These are phyloP conservation scores for Oryza coarctata DNA, from an alignment of 176 grass and related monocot genomes.

Conservation along the genomic window DNA sequence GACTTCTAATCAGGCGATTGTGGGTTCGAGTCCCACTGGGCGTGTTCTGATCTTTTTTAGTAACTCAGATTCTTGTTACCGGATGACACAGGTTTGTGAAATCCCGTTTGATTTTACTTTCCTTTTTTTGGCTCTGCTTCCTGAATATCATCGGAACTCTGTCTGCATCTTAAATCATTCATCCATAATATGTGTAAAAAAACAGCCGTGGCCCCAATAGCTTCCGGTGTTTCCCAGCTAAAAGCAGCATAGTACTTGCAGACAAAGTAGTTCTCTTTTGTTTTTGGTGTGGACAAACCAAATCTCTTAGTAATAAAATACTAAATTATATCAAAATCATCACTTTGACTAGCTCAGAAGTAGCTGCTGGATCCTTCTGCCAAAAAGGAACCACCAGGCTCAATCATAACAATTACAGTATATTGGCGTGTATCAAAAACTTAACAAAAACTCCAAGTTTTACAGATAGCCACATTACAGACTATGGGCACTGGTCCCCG, in stretches of 20 bases:
- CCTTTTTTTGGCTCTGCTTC: not conserved
- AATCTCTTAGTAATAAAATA: too few relatives aligned
- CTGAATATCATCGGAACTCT: not conserved
- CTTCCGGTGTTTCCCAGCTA: not conserved
- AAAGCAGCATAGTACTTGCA: not conserved
- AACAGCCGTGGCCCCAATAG: not conserved
- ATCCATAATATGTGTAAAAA: not conserved
- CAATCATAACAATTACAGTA: not conserved
- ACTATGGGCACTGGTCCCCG: too few relatives aligned
- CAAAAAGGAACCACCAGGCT: not conserved
- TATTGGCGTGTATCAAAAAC: not conserved
- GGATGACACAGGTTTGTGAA: not conserved
- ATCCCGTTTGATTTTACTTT: too few relatives aligned
- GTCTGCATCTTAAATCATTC: not conserved
- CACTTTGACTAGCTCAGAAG: too few relatives aligned
- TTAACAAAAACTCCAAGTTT: not conserved
- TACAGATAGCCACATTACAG: not conserved
- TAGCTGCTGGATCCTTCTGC: not conserved
- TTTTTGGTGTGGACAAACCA: too few relatives aligned
- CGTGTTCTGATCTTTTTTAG: constrained; percentile 25
- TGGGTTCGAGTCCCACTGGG: constrained; percentile 98
- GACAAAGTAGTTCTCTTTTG: not conserved
- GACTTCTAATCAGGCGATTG: constrained; percentile 95
- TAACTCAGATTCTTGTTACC: not conserved
- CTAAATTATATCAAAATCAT: not conserved